Evolutionary conservation across 208 protist species (phyloP).

Genomic region (Spongospora subterranea): DNA sequence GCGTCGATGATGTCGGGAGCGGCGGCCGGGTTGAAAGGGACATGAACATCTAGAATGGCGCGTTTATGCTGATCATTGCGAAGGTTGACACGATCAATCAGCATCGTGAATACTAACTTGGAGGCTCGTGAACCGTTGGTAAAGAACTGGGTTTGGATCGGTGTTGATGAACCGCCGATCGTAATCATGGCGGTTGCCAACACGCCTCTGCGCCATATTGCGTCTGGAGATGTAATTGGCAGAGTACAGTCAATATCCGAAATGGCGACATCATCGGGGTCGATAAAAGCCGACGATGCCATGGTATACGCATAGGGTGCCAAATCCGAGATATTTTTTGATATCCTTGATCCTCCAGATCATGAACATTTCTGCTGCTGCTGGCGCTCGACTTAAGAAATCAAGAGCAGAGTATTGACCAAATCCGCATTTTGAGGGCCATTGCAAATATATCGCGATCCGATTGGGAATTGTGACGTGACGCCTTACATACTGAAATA

Average conservation of each 20-base stretch:
- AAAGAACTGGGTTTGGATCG: conserved; percentile 50
- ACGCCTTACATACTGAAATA: too few relatives aligned
- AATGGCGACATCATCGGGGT: conserved; percentile 28
- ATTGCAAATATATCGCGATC: too few relatives aligned
- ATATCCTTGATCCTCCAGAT: too few relatives aligned
- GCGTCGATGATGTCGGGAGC: background rate
- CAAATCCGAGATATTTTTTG: too few relatives aligned
- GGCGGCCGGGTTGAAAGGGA: conserved; percentile 7
- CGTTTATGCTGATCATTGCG: background rate
- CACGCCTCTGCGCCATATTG: background rate
- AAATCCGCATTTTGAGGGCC: too few relatives aligned
- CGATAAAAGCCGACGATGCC: background rate
- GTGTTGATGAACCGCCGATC: background rate
- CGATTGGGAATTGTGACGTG: too few relatives aligned
- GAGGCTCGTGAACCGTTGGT: conserved; percentile 17
- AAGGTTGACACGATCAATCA: background rate
- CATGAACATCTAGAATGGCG: background rate
- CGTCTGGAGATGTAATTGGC: background rate
- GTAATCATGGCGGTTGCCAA: background rate
- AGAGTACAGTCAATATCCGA: background rate
- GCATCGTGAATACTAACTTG: background rate
- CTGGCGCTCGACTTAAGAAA: too few relatives aligned
- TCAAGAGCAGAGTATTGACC: too few relatives aligned
- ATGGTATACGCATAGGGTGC: too few relatives aligned
- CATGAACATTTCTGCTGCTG: too few relatives aligned